Conservation (phyloP, 305 asterid genomes). For the Solanum aculeatissimum region DNA sequence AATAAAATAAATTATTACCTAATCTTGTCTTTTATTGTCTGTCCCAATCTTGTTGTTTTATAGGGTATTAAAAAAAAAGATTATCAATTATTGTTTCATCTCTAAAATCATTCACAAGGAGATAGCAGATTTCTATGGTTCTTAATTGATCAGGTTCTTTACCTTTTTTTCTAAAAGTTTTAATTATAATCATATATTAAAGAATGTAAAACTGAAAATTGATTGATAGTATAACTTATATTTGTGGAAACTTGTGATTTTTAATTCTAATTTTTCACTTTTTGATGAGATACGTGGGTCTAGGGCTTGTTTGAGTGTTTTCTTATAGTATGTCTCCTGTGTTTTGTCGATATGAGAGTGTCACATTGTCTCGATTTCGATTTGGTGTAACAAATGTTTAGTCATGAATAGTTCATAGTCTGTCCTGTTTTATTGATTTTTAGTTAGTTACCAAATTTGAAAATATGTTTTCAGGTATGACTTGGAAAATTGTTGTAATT, state of each 20-base stretch:
- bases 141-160: neutral
- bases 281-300: neutral
- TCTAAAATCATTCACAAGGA: neutral
- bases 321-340: neutral
- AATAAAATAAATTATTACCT: neutral
- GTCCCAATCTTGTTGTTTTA: neutral
- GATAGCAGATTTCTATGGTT: neutral
- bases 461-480: conserved; percentile 11
- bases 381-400: neutral
- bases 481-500: conserved; percentile 14
- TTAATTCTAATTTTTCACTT: neutral
- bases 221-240: neutral
- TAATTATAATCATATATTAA: neutral
- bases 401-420: no score
- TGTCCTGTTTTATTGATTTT: neutral
- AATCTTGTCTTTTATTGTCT: neutral
- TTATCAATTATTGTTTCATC: neutral
- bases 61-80: neutral
- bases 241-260: neutral
- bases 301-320: neutral
- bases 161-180: neutral
- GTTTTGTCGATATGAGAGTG: neutral
- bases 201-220: neutral
- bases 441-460: neutral
- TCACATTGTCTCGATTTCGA: no score